Conservation (phyloP, 2,329 filamentous ascomycete genomes). For the Epichloe sylvatica region DNA sequence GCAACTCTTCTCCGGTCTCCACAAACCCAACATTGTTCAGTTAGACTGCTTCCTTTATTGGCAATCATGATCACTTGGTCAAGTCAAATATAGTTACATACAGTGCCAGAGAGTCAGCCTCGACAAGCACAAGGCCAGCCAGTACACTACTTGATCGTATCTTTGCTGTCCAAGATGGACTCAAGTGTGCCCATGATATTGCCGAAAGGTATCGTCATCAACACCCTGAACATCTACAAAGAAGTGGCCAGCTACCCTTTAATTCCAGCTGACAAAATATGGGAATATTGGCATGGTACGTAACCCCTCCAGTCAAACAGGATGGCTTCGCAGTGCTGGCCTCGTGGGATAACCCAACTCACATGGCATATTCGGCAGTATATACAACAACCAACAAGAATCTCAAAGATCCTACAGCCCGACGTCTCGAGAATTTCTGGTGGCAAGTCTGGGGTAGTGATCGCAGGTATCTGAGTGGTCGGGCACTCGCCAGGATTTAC, state of each 20-base stretch:
- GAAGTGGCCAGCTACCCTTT: conserved; percentile 38
- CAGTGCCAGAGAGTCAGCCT: background rate
- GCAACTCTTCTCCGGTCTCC: background rate
- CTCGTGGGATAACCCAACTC: background rate
- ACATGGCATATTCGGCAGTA: conserved; percentile 23
- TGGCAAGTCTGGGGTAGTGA: conserved; percentile 52
- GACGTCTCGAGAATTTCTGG: conserved; percentile 51
- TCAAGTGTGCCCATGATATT: conserved; percentile 30
- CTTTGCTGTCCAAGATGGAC: conserved; percentile 17
- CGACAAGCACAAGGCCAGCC: background rate
- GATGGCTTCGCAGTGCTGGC: background rate
- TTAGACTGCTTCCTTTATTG: background rate
- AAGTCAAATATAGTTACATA: background rate
- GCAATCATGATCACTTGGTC: conserved; percentile 2
- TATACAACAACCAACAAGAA: conserved; percentile 47
- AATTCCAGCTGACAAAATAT: conserved; percentile 38
- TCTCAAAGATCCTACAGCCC: conserved; percentile 47
- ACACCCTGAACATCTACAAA: conserved; percentile 36
- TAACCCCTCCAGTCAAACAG: background rate
- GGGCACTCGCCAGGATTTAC: conserved; percentile 40
- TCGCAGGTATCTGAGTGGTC: conserved; percentile 36
- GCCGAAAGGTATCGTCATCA: conserved; percentile 44
- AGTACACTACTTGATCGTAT: background rate
- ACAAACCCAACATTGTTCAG: background rate
- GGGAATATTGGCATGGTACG: conserved; percentile 44